Conservation (phyloP, 148 eudicot genomes). For the Chenopodium quinoa region DNA sequence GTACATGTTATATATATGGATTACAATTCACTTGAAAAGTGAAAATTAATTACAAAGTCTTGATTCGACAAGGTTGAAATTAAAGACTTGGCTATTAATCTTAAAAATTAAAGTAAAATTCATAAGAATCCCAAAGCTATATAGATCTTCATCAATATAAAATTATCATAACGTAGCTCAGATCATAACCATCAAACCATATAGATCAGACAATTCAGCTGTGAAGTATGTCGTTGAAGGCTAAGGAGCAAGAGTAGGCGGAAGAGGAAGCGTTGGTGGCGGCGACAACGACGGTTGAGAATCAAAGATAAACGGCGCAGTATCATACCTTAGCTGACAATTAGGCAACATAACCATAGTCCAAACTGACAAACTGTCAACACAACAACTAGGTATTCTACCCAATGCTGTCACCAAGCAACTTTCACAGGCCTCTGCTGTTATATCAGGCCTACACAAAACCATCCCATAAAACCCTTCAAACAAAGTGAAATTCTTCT, state of each 20-base stretch:
- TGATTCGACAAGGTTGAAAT: too few species aligned
- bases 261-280: not conserved
- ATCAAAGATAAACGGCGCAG: conserved; percentile 11
- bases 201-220: too few species aligned
- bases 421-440: not conserved
- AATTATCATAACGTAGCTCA: too few species aligned
- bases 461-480: conserved; percentile 18
- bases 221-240: not conserved
- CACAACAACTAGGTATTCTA: not conserved
- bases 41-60: too few species aligned
- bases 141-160: too few species aligned
- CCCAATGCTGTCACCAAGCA: conserved; percentile 8
- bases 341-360: conserved; percentile 5
- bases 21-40: too few species aligned
- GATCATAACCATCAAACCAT: too few species aligned
- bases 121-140: too few species aligned
- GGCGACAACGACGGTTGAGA: not conserved
- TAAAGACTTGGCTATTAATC: too few species aligned
- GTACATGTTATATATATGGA: too few species aligned
- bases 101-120: too few species aligned
- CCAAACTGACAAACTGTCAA: not conserved
- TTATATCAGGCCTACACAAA: conserved; percentile 9
- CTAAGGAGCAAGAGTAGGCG: not conserved
- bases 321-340: conserved; percentile 19
- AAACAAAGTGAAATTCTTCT: not conserved